Evolutionary conservation across 306 rosid species (phyloP).

Genomic region (Trifolium dubium): DNA sequence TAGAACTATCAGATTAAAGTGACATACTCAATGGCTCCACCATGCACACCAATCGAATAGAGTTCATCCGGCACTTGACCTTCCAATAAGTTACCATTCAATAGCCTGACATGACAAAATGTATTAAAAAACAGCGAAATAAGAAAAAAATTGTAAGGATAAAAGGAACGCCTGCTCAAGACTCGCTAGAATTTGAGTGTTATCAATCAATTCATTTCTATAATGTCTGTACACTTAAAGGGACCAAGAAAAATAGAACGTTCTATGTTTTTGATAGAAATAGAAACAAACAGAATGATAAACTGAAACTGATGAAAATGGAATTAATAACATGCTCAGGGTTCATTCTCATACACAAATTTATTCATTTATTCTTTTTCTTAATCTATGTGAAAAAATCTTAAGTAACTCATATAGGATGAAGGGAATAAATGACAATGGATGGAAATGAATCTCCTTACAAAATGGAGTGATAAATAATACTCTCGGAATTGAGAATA

Average conservation of each 20-base stretch:
- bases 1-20: constrained; percentile 24
- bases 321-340: not conserved
- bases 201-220: constrained; percentile 7
- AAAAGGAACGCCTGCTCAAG: not conserved
- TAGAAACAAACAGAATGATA: not conserved
- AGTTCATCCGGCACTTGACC: constrained; percentile 87
- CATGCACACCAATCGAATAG: constrained; percentile 90
- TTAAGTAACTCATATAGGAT: not conserved
- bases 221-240: not conserved
- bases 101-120: constrained; percentile 62
- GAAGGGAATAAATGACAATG: not conserved
- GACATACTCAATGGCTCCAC: constrained; percentile 93
- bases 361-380: constrained; percentile 4
- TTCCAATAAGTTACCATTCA: constrained; percentile 79
- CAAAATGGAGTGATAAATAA: no score
- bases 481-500: no score
- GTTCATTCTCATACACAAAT: not conserved
- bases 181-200: constrained; percentile 2
- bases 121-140: constrained; percentile 29
- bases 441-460: not conserved
- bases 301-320: not conserved
- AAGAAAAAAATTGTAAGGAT: constrained; percentile 6
- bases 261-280: not conserved
- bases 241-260: constrained; percentile 1
- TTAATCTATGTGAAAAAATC: not conserved